phyloP scores from a whole-genome alignment of 2,329 filamentous ascomycete genomes.

The Fusarium sp. region DNA sequence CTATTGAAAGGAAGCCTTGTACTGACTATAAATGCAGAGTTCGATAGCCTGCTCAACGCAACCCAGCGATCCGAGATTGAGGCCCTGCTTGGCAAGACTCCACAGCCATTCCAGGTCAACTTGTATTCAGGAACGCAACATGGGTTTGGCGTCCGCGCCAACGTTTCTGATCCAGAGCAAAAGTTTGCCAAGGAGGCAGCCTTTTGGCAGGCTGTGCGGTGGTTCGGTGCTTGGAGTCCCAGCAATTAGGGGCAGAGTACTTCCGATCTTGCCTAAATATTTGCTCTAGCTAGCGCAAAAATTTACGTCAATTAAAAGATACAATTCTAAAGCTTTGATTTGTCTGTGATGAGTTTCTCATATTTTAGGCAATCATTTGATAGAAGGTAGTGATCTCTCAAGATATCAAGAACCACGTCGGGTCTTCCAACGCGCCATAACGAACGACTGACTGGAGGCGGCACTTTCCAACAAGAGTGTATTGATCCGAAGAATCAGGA shows the following conservation, averaged over 20 bases:
- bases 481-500: background rate
- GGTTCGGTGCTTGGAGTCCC: conserved; percentile 69
- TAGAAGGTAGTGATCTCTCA: background rate
- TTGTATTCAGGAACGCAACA: conserved; percentile 76
- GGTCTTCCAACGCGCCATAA: background rate
- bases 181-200: conserved; percentile 81
- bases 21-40: conserved; percentile 7
- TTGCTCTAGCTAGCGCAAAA: background rate
- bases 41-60: conserved; percentile 17
- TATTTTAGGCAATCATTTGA: background rate
- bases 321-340: background rate
- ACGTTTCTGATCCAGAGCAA: conserved; percentile 62
- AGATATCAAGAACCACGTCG: background rate
- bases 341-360: background rate
- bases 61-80: conserved; percentile 20
- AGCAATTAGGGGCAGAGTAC: background rate
- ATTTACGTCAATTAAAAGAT: background rate
- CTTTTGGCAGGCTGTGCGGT: conserved; percentile 77
- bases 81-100: conserved; percentile 12
- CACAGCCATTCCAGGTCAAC: conserved; percentile 70
- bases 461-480: background rate
- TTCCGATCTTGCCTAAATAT: background rate
- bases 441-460: background rate
- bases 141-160: conserved; percentile 76
- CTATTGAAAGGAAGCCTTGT: background rate